Evolutionary conservation across 306 rosid genomes (phyloP).

Genomic region (Cucurbita pepo): DNA sequence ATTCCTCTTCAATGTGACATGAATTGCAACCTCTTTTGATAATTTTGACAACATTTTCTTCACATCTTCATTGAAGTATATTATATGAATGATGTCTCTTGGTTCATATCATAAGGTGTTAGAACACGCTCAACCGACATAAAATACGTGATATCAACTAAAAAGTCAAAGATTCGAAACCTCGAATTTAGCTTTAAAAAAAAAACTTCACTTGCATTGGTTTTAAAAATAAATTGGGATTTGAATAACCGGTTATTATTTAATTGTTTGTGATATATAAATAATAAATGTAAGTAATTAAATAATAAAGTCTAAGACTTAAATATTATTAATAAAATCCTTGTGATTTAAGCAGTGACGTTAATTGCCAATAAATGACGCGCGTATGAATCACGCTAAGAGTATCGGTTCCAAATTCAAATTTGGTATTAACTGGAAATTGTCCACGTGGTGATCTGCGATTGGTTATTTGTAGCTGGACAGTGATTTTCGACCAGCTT

Average conservation of each 20-base stretch:
- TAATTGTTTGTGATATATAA: background rate
- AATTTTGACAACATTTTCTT: no score
- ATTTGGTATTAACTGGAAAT: background rate
- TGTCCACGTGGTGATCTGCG: background rate
- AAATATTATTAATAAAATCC: background rate
- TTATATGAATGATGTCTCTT: no score
- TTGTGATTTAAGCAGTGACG: slow-evolving; percentile 3
- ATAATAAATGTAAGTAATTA: background rate
- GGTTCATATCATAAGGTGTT: no score
- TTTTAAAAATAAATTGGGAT: background rate
- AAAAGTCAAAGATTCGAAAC: no score
- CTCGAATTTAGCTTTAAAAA: no score
- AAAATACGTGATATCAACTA: no score
- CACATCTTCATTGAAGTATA: no score
- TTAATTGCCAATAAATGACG: background rate
- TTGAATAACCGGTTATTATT: background rate
- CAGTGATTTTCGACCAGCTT: background rate
- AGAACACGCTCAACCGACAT: no score
- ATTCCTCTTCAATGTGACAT: no score
- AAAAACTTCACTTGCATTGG: no score
- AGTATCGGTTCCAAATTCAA: background rate
- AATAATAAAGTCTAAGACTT: background rate
- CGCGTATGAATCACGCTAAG: background rate
- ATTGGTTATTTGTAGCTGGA: background rate
- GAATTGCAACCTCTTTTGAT: no score